Evolutionary conservation across 805 yeast genomes (phyloP), one percentile per base, ranked within the genome.

Genomic region (Saturnispora galanensis): DNA sequence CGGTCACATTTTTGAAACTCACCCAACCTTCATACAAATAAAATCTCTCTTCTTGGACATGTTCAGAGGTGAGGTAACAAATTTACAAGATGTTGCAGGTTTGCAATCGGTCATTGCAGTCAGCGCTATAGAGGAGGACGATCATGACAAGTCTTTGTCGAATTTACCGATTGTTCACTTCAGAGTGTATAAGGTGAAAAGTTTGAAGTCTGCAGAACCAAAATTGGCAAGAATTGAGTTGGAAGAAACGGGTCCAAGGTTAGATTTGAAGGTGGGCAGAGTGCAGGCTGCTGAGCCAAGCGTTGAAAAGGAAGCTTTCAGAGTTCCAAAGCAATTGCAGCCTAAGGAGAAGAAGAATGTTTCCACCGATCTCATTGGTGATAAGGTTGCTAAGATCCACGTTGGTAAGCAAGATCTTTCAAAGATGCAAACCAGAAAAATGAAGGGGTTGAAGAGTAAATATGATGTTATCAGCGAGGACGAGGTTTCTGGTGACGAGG

Each of bases 331-430:
- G 65, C 90, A 85, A 69, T 70, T 88, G 56, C 85, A 81, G 58
- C 76, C 86, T 43, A 86, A 76, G 71, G 77, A 75, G 47, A 81
- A 81, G 75, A 93, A 93, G 86, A 93, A 93, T 60, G 80, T 93
- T 44, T 81, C 81, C 50, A 76, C 81, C 38, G 97, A 93, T 63
- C 57, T 71, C 45, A 76, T 93, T 84, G 98, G 98, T 68, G 98
- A 93, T 65, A 87, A 90, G 77, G 74, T 93, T 50, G 98, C 97
- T 56, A 84, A 90, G 68, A 79, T 93, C 57, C 98, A 93, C 63
- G 84, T 93, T 66, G 97, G 96, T 67, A 81, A 81, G 64, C 98
- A 93, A 71, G 97, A 93, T 63, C 71, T 93, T 63, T 73, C 76
- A 60, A 81, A 81, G 64, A 65, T 93, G 62, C 98, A 93, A 69